phyloP scores from a whole-genome alignment of 495 filamentous ascomycete genomes.

The Penicillium maclennaniae region DNA sequence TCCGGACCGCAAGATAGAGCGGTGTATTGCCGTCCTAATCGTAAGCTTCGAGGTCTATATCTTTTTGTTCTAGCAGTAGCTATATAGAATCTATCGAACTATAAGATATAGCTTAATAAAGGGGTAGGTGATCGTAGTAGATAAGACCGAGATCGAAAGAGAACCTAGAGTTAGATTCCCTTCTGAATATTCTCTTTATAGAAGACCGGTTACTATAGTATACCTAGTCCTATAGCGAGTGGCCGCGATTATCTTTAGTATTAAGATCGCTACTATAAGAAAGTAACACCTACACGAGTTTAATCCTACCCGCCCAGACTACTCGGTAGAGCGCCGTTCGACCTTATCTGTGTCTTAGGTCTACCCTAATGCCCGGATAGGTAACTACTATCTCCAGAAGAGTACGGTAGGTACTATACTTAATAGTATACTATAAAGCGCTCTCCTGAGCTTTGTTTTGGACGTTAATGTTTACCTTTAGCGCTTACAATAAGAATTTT shows the following conservation, averaged over 20 bases:
- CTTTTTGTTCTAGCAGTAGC: conserved; percentile 5
- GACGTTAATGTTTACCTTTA: conserved; percentile 6
- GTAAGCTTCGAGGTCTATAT: neutral
- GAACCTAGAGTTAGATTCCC: neutral
- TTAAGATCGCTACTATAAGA: conserved; percentile 4
- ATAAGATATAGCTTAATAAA: conserved; percentile 9
- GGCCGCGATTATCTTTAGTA: conserved; percentile 5
- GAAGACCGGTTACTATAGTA: neutral
- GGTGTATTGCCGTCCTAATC: conserved; percentile 8
- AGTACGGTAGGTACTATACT: neutral
- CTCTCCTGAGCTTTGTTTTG: conserved; percentile 4
- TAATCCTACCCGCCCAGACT: conserved; percentile 6
- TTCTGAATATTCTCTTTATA: conserved; percentile 3
- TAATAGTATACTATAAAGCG: conserved; percentile 11
- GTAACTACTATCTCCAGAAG: neutral
- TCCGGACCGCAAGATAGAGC: conserved; percentile 10
- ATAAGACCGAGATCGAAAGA: neutral
- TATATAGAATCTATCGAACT: conserved; percentile 4
- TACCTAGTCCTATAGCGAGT: conserved; percentile 6
- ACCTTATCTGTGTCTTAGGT: conserved; percentile 1
- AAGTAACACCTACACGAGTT: conserved; percentile 5
- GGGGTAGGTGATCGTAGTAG: conserved; percentile 2
- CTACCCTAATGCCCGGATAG: neutral
- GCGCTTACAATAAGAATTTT: conserved; percentile 1
- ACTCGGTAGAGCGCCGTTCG: conserved; percentile 7